A percentile compares a stretch with the other conserved stretches of the same genome.
Conservation (phyloP, 768 basidiomycete species). For the Dentipellis fragilis region DNA sequence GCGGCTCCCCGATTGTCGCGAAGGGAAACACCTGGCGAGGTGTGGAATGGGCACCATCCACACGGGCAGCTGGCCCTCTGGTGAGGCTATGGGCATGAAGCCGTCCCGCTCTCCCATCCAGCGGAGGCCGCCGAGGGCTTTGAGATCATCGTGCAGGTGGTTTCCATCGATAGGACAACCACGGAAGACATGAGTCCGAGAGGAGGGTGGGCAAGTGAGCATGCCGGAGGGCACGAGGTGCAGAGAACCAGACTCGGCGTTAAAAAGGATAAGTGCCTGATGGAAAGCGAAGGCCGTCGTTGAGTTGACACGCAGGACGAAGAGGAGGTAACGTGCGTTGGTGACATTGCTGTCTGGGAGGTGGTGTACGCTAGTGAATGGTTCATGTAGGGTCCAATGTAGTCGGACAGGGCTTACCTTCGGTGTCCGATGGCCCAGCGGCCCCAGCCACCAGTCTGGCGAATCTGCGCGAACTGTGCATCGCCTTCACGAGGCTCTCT, state of each 20-base stretch:
- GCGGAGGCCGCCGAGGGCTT: constrained; percentile 11
- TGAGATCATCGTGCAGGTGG: constrained; percentile 5
- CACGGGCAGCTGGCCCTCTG: constrained; percentile 2
- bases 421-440: constrained; percentile 23
- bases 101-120: constrained; percentile 10
- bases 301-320: constrained; percentile 5
- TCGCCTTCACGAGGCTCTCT: neutral
- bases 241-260: constrained; percentile 4
- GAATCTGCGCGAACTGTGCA: constrained; percentile 3
- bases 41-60: constrained; percentile 8
- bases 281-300: constrained; percentile 11
- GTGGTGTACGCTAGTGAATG: constrained; percentile 4
- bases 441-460: constrained; percentile 18
- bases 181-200: constrained; percentile 9
- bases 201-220: constrained; percentile 3
- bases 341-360: constrained; percentile 2
- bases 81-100: constrained; percentile 8
- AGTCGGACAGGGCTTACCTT: constrained; percentile 5
- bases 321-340: constrained; percentile 10
- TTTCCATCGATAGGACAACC: constrained; percentile 3
- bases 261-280: constrained; percentile 12
- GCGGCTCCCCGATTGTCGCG: neutral
- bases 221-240: constrained; percentile 3
- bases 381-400: neutral
- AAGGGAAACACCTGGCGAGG: too few relatives aligned